These are phyloP conservation scores for Annulohypoxylon moriforme DNA, from an alignment of 495 filamentous ascomycete species.

Conservation along the genomic window DNA sequence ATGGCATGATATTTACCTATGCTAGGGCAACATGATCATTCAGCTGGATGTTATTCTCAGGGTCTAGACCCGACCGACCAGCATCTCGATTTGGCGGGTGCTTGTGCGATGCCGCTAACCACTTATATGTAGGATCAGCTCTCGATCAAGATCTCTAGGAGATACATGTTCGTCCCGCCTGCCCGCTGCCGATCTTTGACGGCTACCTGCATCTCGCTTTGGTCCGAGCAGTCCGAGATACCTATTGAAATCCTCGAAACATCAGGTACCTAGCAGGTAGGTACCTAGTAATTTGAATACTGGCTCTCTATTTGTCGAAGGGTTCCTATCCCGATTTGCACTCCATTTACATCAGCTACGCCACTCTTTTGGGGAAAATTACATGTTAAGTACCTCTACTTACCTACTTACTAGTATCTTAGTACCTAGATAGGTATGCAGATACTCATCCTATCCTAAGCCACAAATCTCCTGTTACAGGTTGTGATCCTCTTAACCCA, in stretches of 20 bases:
- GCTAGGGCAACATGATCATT: not conserved
- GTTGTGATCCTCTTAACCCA: not conserved
- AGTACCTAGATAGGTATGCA: not conserved
- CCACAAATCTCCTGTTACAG: not conserved
- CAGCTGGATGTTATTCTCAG: not conserved
- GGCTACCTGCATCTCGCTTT: not conserved
- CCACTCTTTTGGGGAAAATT: no score
- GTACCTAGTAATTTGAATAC: no score
- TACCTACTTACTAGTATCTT: not conserved
- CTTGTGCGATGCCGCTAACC: conserved; percentile 29
- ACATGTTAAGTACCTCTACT: not conserved
- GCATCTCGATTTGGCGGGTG: conserved; percentile 20
- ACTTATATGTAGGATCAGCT: conserved; percentile 32
- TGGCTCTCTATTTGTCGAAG: no score
- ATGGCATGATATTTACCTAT: not conserved
- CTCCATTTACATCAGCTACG: not conserved
- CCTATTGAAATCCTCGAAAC: no score
- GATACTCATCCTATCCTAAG: not conserved
- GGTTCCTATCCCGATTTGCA: not conserved
- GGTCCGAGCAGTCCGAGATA: not conserved
- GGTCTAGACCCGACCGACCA: conserved; percentile 15
- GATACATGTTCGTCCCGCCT: not conserved
- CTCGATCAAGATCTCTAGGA: conserved; percentile 32
- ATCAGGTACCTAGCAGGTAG: no score
- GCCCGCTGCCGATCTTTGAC: conserved; percentile 9